Evolutionary conservation across 352 stramenopile species (phyloP).

Genomic region (Globisporangium carolinianum): DNA sequence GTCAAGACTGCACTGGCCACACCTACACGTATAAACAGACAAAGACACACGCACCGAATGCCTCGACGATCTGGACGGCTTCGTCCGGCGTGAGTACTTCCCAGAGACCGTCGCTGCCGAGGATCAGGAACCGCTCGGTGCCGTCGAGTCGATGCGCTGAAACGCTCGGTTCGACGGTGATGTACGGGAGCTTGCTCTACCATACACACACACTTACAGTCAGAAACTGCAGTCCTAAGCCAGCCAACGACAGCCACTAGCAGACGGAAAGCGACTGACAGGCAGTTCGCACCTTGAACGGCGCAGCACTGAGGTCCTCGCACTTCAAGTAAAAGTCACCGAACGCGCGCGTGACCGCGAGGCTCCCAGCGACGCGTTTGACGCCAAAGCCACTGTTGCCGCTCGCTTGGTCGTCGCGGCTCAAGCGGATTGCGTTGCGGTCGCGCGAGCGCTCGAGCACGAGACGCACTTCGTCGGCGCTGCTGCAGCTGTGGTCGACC

Average conservation of each 20-base stretch:
- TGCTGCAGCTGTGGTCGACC: conserved; percentile 54
- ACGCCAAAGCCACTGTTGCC: conserved; percentile 68
- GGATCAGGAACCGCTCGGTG: conserved; percentile 59
- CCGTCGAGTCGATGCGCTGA: conserved; percentile 37
- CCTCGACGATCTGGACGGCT: conserved; percentile 53
- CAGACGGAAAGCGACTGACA: conserved; percentile 9
- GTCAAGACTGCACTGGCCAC: too few relatives aligned
- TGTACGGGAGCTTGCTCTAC: conserved; percentile 76
- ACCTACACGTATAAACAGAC: too few relatives aligned
- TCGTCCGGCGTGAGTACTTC: conserved; percentile 68
- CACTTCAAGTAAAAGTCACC: conserved; percentile 93
- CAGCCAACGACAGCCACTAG: too few relatives aligned
- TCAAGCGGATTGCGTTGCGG: conserved; percentile 83
- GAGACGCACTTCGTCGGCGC: conserved; percentile 38
- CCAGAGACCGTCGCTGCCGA: conserved; percentile 82
- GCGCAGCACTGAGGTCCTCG: conserved; percentile 84
- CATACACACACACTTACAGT: not conserved
- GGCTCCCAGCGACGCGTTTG: conserved; percentile 86
- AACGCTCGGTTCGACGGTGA: conserved; percentile 65
- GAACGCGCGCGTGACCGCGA: conserved; percentile 89
- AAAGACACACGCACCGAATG: conserved; percentile 40
- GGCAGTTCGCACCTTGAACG: conserved; percentile 81
- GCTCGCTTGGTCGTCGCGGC: conserved; percentile 85
- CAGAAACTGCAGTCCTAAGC: too few relatives aligned
- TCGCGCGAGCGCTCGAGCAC: conserved; percentile 62